Evolutionary conservation across 1,284 basidiomycete genomes (phyloP).

Genomic region (Phlebopus sp.): DNA sequence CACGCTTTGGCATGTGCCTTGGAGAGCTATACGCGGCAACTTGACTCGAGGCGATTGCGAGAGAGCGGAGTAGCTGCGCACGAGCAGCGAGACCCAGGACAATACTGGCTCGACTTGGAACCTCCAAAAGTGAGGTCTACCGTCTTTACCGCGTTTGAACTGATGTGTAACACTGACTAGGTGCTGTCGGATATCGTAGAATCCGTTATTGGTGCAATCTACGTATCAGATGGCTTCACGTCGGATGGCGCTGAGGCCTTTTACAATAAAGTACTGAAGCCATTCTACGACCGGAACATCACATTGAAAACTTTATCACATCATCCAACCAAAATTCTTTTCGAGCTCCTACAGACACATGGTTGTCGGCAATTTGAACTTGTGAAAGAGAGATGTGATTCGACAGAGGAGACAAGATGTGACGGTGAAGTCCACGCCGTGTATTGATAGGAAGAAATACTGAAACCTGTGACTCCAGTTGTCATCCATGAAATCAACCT

Average conservation of each 20-base stretch:
- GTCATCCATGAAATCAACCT: conserved; percentile 63
- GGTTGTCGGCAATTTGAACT: conserved; percentile 65
- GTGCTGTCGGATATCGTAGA: conserved; percentile 75
- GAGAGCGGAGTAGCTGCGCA: conserved; percentile 47
- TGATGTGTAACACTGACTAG: conserved; percentile 36
- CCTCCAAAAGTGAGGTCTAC: conserved; percentile 62
- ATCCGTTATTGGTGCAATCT: conserved; percentile 70
- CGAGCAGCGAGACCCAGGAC: conserved; percentile 53
- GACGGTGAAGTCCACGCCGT: conserved; percentile 40
- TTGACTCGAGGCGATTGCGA: conserved; percentile 45
- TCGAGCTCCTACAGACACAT: conserved; percentile 65
- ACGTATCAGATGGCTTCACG: conserved; percentile 69
- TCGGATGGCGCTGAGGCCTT: conserved; percentile 56
- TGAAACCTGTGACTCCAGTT: conserved; percentile 39
- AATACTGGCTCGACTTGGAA: conserved; percentile 74
- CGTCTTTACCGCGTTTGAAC: not conserved
- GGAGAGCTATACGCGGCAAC: conserved; percentile 47
- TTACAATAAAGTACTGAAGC: conserved; percentile 63
- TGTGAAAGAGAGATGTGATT: conserved; percentile 42
- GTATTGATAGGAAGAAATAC: conserved; percentile 1
- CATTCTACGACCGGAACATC: conserved; percentile 73
- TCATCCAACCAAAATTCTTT: conserved; percentile 72
- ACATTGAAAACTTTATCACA: conserved; percentile 65
- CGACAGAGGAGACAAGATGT: conserved; percentile 39
- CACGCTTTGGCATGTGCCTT: conserved; percentile 49